Base-by-base conservation (phyloP, 2,329 filamentous ascomycete genomes). In the Aspergillus fischeri region DNA sequence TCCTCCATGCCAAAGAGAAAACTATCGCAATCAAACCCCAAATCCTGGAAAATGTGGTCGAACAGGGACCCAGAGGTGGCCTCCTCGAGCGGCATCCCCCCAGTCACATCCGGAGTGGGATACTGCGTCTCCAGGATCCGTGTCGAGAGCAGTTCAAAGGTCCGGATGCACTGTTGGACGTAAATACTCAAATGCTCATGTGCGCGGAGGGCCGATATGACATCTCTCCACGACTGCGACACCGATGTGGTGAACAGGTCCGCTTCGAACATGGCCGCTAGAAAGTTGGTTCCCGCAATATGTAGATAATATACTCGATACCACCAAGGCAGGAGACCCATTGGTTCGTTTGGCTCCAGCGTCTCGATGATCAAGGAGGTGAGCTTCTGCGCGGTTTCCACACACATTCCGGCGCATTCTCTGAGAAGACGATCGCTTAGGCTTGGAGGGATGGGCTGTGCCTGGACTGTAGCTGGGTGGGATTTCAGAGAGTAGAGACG, bases 171-270 rank as follows among this genome's bases (percentile, higher is more conserved):
- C 8, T 45, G 42, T 24, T 10, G 20, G 9, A 45, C 42, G 25
- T 25, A 45, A 4, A 11, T 25, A 2, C 42, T 45, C 42, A 45
- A 14, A 11, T 45, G 42, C 2, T 45, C 42, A 24, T 45, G 42
- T 10, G 42, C n/a, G n/a, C 21, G 42, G 42, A 45, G 42, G 8
- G 57, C 58, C 10, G 57, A 53, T 49, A 69, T 51, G 20, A 65
- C 58, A 35, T 32, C 58, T 20, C 59, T 29, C 69, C 68, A 71
- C 1, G 66, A 68, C 53, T 60, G 56, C 21, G 63, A 53, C 10
- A 69, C 62, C 10, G 63, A 63, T n/a, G 61, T 53, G 0, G 60
- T 68, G 48, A 63, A 70, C n/a, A 70, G 54, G 3, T 69, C 66
- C 2, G 62, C 45, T 27, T 21, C 24, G 27, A 67, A 59, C 68